A percentile compares a stretch with the other conserved stretches of the same genome.
phyloP scores from a whole-genome alignment of 805 yeast species.

The Soucietia sequanensis region DNA sequence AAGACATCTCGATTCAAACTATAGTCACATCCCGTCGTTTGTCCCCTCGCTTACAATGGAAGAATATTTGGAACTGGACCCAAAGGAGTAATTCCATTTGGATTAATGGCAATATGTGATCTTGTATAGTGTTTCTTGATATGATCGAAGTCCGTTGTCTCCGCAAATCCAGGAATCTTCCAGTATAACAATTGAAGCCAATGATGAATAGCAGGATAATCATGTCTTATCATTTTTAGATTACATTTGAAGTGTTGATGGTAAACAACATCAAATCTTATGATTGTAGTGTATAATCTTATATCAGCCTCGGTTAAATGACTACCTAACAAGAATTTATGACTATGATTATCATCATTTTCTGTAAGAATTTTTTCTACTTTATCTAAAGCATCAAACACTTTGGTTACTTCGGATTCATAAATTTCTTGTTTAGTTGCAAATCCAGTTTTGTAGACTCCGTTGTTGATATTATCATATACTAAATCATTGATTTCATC shows the following conservation, averaged over 20 bases:
- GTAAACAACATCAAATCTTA: slow-evolving; percentile 90
- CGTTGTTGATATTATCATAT: slow-evolving; percentile 83
- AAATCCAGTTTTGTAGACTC: slow-evolving; percentile 91
- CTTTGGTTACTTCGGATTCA: slow-evolving; percentile 58
- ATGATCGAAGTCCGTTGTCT: slow-evolving; percentile 84
- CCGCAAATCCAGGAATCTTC: slow-evolving; percentile 66
- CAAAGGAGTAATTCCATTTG: slow-evolving; percentile 76
- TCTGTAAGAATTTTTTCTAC: slow-evolving; percentile 60
- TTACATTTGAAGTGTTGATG: slow-evolving; percentile 96
- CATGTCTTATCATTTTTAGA: slow-evolving; percentile 71
- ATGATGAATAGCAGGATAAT: slow-evolving; percentile 73
- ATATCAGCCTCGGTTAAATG: slow-evolving; percentile 87
- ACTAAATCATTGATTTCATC: slow-evolving; percentile 81
- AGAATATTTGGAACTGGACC: slow-evolving; percentile 84
- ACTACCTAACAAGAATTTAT: slow-evolving; percentile 53
- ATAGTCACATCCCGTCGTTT: too few relatives aligned
- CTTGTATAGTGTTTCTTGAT: slow-evolving; percentile 90
- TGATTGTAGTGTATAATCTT: slow-evolving; percentile 80
- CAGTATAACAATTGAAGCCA: slow-evolving; percentile 87
- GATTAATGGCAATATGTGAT: slow-evolving; percentile 79
- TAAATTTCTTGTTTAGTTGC: slow-evolving; percentile 82
- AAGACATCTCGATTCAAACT: too few relatives aligned
- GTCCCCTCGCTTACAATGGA: slow-evolving; percentile 22
- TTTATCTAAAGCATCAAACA: slow-evolving; percentile 68
- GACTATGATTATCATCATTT: slow-evolving; percentile 31